Evolutionary conservation across 1,139 yeast genomes (phyloP).

Genomic region (Lizanozyma gosingica): DNA sequence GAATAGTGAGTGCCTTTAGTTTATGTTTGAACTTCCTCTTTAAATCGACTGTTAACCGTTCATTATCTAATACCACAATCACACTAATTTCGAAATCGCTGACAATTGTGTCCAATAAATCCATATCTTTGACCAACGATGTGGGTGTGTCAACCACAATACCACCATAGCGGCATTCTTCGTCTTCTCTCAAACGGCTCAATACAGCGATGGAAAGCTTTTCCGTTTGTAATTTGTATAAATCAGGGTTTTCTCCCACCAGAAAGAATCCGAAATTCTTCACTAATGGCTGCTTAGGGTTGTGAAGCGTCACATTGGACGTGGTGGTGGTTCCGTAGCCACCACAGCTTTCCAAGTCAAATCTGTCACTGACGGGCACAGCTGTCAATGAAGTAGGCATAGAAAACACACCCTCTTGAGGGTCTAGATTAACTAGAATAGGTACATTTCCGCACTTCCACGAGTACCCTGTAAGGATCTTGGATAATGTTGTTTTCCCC

Average conservation of each 20-base stretch:
- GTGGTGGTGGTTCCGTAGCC: constrained; percentile 84
- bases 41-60: constrained; percentile 57
- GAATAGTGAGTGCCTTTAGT: constrained; percentile 29
- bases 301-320: constrained; percentile 77
- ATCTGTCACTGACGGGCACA: constrained; percentile 69
- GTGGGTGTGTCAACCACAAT: constrained; percentile 78
- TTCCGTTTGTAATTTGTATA: constrained; percentile 48
- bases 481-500: constrained; percentile 74
- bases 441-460: constrained; percentile 59
- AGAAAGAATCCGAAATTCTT: constrained; percentile 69
- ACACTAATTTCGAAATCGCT: constrained; percentile 53
- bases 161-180: constrained; percentile 42
- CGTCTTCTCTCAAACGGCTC: constrained; percentile 53
- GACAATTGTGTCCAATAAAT: constrained; percentile 50
- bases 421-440: constrained; percentile 73
- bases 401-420: constrained; percentile 68
- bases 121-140: constrained; percentile 39
- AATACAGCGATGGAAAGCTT: constrained; percentile 52
- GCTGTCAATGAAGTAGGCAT: constrained; percentile 85
- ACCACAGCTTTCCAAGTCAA: constrained; percentile 63
- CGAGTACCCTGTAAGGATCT: constrained; percentile 68
- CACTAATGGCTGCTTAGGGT: constrained; percentile 82
- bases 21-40: constrained; percentile 44
- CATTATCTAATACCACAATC: constrained; percentile 54
- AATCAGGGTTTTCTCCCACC: constrained; percentile 48